These are phyloP conservation scores for Agaricus blazei DNA, from an alignment of 768 basidiomycete genomes.

Conservation along the genomic window DNA sequence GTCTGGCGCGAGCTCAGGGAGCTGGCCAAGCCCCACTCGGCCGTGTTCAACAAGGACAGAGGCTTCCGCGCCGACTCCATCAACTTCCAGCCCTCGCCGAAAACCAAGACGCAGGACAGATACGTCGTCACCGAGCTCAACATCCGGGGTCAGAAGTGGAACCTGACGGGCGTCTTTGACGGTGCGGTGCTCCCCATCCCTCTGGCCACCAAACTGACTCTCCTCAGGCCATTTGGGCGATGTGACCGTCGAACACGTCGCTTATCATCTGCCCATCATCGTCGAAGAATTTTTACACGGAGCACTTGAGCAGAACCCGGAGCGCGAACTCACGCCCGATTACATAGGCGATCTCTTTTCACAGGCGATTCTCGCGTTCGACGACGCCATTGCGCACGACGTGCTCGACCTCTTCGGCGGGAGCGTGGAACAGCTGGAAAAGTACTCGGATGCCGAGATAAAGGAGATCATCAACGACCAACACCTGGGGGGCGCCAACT, in stretches of 20 bases:
- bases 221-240: conserved; percentile 62
- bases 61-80: conserved; percentile 41
- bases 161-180: conserved; percentile 68
- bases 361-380: conserved; percentile 54
- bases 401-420: conserved; percentile 61
- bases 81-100: conserved; percentile 62
- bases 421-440: conserved; percentile 37
- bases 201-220: not conserved
- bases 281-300: conserved; percentile 52
- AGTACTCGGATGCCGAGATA: conserved; percentile 53
- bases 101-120: conserved; percentile 55
- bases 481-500: conserved; percentile 49
- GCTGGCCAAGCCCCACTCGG: conserved; percentile 44
- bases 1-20: conserved; percentile 48
- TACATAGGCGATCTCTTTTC: conserved; percentile 53
- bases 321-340: conserved; percentile 36
- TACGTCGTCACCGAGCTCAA: conserved; percentile 55
- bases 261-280: conserved; percentile 64
- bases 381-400: conserved; percentile 63
- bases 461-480: conserved; percentile 62
- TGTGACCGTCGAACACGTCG: conserved; percentile 64
- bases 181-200: conserved; percentile 33
- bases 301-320: conserved; percentile 33
- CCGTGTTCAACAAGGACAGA: conserved; percentile 10
- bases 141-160: conserved; percentile 52